Conservation (phyloP, 139 green algal species). For the Chlamydomonas asymmetrica region DNA sequence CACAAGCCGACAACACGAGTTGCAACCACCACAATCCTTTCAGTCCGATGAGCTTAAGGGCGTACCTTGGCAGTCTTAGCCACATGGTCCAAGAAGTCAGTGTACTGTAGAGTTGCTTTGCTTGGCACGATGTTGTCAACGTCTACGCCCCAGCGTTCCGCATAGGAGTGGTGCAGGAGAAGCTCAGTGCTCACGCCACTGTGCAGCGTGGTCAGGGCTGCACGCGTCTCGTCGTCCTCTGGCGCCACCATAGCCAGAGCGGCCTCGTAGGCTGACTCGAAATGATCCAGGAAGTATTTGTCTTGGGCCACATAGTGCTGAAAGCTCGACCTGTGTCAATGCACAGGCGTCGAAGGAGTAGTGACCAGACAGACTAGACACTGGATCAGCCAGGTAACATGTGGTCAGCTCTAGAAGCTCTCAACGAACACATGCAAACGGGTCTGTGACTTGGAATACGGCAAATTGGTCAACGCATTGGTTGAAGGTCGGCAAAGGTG, state of each 20-base stretch:
- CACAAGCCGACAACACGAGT: too few relatives aligned
- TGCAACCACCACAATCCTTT: too few relatives aligned
- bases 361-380: neutral
- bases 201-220: constrained; percentile 23
- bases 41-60: neutral
- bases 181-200: constrained; percentile 67
- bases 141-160: constrained; percentile 59
- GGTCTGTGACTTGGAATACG: too few relatives aligned
- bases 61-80: constrained; percentile 13
- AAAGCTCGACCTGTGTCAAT: constrained; percentile 45
- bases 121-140: constrained; percentile 30
- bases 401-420: too few relatives aligned
- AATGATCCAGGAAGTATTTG: constrained; percentile 60
- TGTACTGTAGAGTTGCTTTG: constrained; percentile 62
- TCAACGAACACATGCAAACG: too few relatives aligned
- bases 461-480: neutral
- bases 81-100: constrained; percentile 64
- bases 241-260: constrained; percentile 41
- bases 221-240: constrained; percentile 19
- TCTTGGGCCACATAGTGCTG: constrained; percentile 68
- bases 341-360: neutral
- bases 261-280: constrained; percentile 60
- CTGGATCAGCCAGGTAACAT: neutral
- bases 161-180: constrained; percentile 61
- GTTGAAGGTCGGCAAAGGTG: neutral